phyloP scores from a whole-genome alignment of 176 grass and related monocot species.

The Avena eriantha region DNA sequence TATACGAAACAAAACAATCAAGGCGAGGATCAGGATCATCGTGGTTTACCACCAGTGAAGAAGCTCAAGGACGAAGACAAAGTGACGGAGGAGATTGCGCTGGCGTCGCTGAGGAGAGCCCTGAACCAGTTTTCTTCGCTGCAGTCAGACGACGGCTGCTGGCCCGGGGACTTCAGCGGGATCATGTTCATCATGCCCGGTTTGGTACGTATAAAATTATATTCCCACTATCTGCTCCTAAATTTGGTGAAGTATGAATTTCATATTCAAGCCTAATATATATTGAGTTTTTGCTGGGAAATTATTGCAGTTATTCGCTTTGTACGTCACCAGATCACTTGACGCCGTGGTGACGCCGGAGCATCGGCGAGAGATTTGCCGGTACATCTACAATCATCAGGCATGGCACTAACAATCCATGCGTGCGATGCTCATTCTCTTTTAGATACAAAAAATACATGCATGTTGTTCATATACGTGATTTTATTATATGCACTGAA shows the following conservation, averaged over 20 bases:
- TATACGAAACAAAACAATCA: no score
- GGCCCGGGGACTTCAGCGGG: slow-evolving; percentile 66
- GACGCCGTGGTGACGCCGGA: slow-evolving; percentile 3
- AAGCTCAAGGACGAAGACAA: slow-evolving; percentile 45
- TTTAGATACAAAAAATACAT: no score
- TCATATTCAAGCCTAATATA: no score
- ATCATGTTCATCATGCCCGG: slow-evolving; percentile 70
- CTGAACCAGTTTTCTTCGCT: slow-evolving; percentile 47
- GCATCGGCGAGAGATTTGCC: slow-evolving; percentile 46
- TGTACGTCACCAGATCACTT: slow-evolving; percentile 45
- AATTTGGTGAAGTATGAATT: no score
- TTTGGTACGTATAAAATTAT: slow-evolving; percentile 21
- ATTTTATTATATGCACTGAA: no score
- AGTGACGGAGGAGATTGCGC: slow-evolving; percentile 24
- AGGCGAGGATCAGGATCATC: no score
- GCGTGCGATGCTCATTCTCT: no score
- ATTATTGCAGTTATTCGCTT: slow-evolving; percentile 43
- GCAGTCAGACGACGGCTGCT: slow-evolving; percentile 56
- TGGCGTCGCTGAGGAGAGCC: slow-evolving; percentile 46
- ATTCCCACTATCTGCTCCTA: background rate
- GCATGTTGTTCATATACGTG: no score
- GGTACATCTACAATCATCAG: slow-evolving; percentile 55
- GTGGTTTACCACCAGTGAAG: background rate
- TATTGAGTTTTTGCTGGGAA: background rate
- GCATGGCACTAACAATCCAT: background rate